Base-by-base conservation (phyloP, 306 rosid genomes). In the Hippophae tibetana region DNA sequence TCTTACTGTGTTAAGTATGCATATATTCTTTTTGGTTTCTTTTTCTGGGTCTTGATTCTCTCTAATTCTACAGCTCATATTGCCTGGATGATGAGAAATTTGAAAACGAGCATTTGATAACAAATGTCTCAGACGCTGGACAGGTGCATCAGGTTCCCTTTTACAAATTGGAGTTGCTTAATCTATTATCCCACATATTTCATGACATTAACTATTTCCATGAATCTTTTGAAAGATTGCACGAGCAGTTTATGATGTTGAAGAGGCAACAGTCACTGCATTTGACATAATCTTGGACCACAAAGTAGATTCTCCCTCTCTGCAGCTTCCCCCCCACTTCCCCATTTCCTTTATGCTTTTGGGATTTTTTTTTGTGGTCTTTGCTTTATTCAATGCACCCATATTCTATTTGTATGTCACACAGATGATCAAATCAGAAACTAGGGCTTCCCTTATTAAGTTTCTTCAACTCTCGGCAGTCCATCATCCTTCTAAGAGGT, bases 401-500 rank as follows among this genome's bases (percentile, higher is more conserved):
- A 45, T 73, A 45, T 63, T 67, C 42, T 69, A 40, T 51, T 9
- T 65, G 54, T 69, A 14, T 66, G 55, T 62, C 44, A 23, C 64
- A 18, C 65, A 92, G 96, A 85, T 88, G 96, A 83, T 92, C 74
- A 92, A 85, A 67, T 75, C 87, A 69, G 82, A 77, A 62, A 92
- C 99, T 42, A 86, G 93, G 58, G 85, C 78, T 56, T 76, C 95
- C 43, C 78, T 92, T 58, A 67, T 92, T 61, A 85, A 79, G 61
- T 92, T 92, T 80, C 88, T 92, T 69, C 96, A 92, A 82, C 83
- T 92, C 72, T 66, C 85, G 76, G 82, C 81, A 13, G 90, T 81
- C 42, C 96, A 92, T 75, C 95, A 92, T 78, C 96, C 99, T 75
- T 92, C 99, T 51, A 75, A 75, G 81, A 88, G 95, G 99, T 82